Conservation (phyloP, 2,329 filamentous ascomycete species). For the Venturia oleaginea region DNA sequence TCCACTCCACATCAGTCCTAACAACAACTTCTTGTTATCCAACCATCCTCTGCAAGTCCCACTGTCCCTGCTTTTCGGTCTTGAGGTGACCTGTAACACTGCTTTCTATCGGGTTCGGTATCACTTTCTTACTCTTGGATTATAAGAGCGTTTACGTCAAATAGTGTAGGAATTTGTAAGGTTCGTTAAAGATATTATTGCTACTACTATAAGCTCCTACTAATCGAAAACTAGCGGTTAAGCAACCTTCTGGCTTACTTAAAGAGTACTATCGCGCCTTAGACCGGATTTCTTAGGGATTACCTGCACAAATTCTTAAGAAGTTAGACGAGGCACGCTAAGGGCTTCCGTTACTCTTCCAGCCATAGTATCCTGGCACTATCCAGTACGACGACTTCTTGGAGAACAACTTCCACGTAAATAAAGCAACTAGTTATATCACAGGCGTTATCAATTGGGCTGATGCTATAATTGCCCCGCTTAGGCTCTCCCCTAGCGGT, state of each 20-base stretch:
- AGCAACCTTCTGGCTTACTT: conserved; percentile 15
- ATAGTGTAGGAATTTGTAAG: conserved; percentile 15
- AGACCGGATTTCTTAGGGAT: conserved; percentile 15
- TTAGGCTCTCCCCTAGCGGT: conserved; percentile 16
- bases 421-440: conserved; percentile 17
- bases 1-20: too few species aligned
- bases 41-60: too few species aligned
- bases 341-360: conserved; percentile 15
- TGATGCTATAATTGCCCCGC: conserved; percentile 17
- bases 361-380: conserved; percentile 15
- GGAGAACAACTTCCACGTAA: conserved; percentile 15
- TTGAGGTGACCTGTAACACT: too few species aligned
- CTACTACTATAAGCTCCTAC: conserved; percentile 13
- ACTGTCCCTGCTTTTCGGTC: too few species aligned
- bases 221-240: conserved; percentile 15
- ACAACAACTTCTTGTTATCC: too few species aligned
- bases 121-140: conserved; percentile 14
- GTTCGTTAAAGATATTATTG: conserved; percentile 15
- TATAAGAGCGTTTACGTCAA: conserved; percentile 15
- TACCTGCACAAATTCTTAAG: conserved; percentile 13
- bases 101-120: conserved; percentile 16
- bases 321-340: conserved; percentile 2
- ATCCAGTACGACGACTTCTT: conserved; percentile 17
- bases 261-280: conserved; percentile 16
- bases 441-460: conserved; percentile 17